These are phyloP conservation scores for Dillenia turbinata DNA, from an alignment of 164 flowering plant species.

Conservation along the genomic window DNA sequence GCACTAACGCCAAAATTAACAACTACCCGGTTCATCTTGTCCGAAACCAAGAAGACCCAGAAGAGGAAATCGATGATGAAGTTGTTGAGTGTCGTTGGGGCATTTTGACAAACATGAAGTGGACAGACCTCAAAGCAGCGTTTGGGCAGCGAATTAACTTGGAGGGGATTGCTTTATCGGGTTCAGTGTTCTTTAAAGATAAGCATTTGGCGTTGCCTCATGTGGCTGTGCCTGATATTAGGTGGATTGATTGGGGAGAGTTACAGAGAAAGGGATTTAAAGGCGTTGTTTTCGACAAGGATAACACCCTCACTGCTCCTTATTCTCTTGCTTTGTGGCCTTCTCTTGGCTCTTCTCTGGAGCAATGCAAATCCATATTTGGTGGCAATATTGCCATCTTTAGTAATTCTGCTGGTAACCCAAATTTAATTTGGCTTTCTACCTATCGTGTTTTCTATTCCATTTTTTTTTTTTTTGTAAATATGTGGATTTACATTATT, in stretches of 20 bases:
- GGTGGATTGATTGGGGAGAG: constrained; percentile 78
- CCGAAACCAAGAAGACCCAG: not conserved
- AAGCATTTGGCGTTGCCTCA: constrained; percentile 66
- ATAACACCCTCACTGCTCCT: constrained; percentile 82
- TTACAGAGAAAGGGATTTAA: constrained; percentile 50
- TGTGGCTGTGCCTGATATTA: constrained; percentile 57
- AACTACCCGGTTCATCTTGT: too few species aligned
- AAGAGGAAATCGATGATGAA: not conserved
- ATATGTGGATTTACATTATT: not conserved
- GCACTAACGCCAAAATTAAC: too few species aligned
- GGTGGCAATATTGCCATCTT: constrained; percentile 65
- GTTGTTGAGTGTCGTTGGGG: not conserved
- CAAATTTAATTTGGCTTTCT: not conserved
- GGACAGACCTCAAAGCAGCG: constrained; percentile 47
- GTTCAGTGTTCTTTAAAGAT: constrained; percentile 41
- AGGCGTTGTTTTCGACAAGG: constrained; percentile 91
- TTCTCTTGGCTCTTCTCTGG: constrained; percentile 44
- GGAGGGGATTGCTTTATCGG: constrained; percentile 53
- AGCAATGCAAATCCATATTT: constrained; percentile 65
- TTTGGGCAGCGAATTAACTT: constrained; percentile 73
- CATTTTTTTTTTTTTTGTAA: not conserved
- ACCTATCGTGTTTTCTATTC: not conserved
- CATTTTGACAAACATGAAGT: constrained; percentile 48
- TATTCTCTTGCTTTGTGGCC: constrained; percentile 57
- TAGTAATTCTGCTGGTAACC: constrained; percentile 69